These are phyloP conservation scores for Haberlea rhodopensis DNA, from an alignment of 257 asterid genomes.

Conservation along the genomic window DNA sequence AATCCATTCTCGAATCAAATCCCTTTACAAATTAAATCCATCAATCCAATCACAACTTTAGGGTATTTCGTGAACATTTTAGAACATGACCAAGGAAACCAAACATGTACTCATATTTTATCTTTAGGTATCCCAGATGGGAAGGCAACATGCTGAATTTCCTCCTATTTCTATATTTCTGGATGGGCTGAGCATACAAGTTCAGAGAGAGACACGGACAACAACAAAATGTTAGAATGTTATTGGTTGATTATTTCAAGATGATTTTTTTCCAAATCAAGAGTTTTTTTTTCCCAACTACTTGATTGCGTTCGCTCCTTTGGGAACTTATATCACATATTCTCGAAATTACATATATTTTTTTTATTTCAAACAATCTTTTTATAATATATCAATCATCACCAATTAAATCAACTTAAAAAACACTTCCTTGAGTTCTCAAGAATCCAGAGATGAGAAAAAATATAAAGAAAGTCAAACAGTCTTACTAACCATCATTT, in stretches of 20 bases:
- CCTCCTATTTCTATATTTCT: not conserved
- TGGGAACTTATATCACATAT: not conserved
- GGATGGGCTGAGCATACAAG: not conserved
- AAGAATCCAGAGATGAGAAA: not conserved
- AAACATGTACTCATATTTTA: not conserved
- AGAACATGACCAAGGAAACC: not conserved
- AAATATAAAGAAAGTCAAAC: not conserved
- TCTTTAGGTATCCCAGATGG: too few relatives aligned
- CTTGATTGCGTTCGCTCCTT: not conserved
- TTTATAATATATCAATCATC: not conserved
- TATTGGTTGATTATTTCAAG: not conserved
- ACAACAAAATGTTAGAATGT: not conserved
- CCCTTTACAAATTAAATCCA: not conserved
- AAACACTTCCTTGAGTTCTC: not conserved
- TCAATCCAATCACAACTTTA: too few relatives aligned
- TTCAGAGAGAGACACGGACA: not conserved
- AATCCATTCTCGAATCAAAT: not conserved
- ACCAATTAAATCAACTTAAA: not conserved
- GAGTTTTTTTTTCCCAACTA: not conserved
- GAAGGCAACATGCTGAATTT: too few relatives aligned
- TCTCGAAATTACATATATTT: not conserved
- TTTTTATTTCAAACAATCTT: not conserved
- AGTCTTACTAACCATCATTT: constrained; percentile 66
- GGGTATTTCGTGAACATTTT: not conserved
- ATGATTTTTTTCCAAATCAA: not conserved